Base-by-base conservation (phyloP, 192 early-diverging fungal species). In the Rhizoclosmatium sp. region DNA sequence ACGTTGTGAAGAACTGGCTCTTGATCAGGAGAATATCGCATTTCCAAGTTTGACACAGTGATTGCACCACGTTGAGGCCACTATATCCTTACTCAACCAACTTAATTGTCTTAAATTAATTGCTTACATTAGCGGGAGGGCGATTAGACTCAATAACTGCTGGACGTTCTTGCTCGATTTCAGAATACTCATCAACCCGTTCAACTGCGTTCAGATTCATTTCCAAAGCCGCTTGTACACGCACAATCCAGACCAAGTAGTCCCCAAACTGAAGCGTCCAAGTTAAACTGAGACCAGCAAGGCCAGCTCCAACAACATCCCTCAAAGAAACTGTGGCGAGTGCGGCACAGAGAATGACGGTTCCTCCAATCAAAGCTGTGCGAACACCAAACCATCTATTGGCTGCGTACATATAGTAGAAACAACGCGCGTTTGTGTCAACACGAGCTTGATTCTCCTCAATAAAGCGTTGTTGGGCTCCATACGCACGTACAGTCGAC, bases 181-280 rank as follows among this genome's bases (percentile, higher is more conserved):
- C 66, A 71, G 94, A 69, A 74, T 98, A 99, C 85, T 98, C 95
- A 46, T 89, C 82, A 31, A 99, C 84, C 59, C 97, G 92, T 85
- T 99, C 97, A 46, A 97, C 85, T 39, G 76, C 60, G 60, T 81
- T 82, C 79, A 84, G 74, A 3, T 21, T 62, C 76, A 87, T 89
- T 54, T 89, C 85, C 31, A 92, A 76, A 51, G 79, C 79, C 12
- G 89, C 86, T 56, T 85, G 87, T 61, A 86, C 83, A 2, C 92
- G 81, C 4, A 93, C 84, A 47, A 83, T 75, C 85, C 85, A 96
- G 90, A 96, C 70, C 92, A 83, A 78, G 92, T 87, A 75, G 40
- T 88, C 85, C 1, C 92, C 92, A 81, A 97, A 95, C 75, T 89
- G 91, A 16, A 96, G 85, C 0, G 95, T 87, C 76, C 96, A 96